phyloP scores from a whole-genome alignment of 2,329 filamentous ascomycete genomes.

The Alternaria solani region DNA sequence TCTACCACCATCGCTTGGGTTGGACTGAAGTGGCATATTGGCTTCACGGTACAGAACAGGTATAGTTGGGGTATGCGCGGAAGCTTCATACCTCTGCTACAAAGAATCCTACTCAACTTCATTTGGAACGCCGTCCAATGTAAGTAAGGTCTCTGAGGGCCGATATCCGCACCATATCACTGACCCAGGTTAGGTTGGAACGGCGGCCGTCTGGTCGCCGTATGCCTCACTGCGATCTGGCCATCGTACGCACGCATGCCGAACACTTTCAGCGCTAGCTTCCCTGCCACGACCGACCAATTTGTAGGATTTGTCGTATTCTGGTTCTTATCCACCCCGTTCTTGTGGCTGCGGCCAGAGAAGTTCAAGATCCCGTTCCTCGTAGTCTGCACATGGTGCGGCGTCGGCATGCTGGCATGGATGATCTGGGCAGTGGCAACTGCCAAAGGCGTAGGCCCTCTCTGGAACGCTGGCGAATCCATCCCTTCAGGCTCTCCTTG shows the following conservation, averaged over 20 bases:
- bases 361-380: slow-evolving; percentile 60
- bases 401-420: slow-evolving; percentile 55
- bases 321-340: slow-evolving; percentile 51
- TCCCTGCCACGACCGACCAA: slow-evolving; percentile 48
- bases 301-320: slow-evolving; percentile 49
- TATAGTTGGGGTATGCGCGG: slow-evolving; percentile 60
- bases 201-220: slow-evolving; percentile 44
- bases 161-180: neutral
- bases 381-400: slow-evolving; percentile 55
- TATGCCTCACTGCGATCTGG: slow-evolving; percentile 49
- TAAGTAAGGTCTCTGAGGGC: slow-evolving; percentile 32
- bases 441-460: slow-evolving; percentile 55
- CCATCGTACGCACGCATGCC: slow-evolving; percentile 47
- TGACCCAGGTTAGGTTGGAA: slow-evolving; percentile 41
- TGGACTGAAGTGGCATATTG: slow-evolving; percentile 61
- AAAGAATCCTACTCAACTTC: slow-evolving; percentile 60
- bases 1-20: slow-evolving; percentile 58
- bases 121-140: slow-evolving; percentile 61
- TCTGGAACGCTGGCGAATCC: slow-evolving; percentile 52
- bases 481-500: slow-evolving; percentile 49
- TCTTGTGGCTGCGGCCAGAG: slow-evolving; percentile 60
- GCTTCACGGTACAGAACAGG: slow-evolving; percentile 60
- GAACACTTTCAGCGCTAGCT: slow-evolving; percentile 44
- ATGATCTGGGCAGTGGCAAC: slow-evolving; percentile 60
- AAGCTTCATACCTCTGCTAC: slow-evolving; percentile 59